These are phyloP conservation scores for Phytophthora idaei DNA, from an alignment of 352 stramenopile genomes.

Conservation along the genomic window DNA sequence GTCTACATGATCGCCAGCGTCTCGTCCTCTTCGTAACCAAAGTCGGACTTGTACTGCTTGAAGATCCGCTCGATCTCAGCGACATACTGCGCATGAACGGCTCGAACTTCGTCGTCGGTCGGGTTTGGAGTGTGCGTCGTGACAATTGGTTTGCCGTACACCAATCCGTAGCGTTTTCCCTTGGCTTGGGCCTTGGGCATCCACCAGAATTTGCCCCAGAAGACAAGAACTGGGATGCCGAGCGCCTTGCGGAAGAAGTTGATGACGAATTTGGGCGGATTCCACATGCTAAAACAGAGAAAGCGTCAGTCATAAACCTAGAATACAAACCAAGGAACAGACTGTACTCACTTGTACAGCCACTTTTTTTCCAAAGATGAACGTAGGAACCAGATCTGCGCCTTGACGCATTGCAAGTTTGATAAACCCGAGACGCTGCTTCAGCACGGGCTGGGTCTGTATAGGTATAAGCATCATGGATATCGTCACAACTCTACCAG, in stretches of 20 bases:
- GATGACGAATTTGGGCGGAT: constrained; percentile 51
- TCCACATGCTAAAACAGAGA: constrained; percentile 51
- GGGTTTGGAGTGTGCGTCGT: constrained; percentile 46
- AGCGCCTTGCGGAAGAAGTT: constrained; percentile 60
- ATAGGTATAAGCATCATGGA: background rate
- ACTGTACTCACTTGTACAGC: constrained; percentile 48
- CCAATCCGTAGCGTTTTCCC: constrained; percentile 65
- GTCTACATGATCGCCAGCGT: constrained; percentile 31
- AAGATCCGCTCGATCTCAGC: constrained; percentile 52
- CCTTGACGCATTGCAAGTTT: constrained; percentile 53
- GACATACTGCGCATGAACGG: constrained; percentile 59
- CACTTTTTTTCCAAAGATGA: constrained; percentile 62
- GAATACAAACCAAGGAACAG: too few relatives aligned
- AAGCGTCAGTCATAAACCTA: too few relatives aligned
- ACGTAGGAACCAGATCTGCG: constrained; percentile 49
- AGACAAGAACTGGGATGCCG: constrained; percentile 67
- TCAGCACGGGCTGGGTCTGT: constrained; percentile 44
- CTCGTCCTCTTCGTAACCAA: constrained; percentile 43
- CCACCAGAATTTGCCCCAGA: constrained; percentile 79
- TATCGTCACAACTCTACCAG: too few relatives aligned
- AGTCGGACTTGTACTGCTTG: constrained; percentile 37
- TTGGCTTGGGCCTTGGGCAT: constrained; percentile 49
- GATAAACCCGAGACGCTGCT: constrained; percentile 52
- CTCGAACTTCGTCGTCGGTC: constrained; percentile 55
- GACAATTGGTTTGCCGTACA: constrained; percentile 68